phyloP scores from a whole-genome alignment of 116 monocot species.

The Zostera marina region DNA sequence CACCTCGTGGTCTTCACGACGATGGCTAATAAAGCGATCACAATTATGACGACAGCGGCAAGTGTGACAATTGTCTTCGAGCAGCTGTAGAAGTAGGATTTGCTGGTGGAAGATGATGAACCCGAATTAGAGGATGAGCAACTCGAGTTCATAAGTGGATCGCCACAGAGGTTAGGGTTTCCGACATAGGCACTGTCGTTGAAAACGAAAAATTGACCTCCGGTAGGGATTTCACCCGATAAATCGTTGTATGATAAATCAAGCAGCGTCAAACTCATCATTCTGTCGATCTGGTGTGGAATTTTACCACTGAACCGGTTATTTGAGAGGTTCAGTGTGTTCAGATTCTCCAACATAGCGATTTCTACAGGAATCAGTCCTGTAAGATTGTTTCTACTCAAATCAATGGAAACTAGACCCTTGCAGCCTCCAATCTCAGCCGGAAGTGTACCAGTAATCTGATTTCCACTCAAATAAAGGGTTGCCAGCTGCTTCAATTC shows the following conservation, averaged over 20 bases:
- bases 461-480: slow-evolving; percentile 64
- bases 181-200: slow-evolving; percentile 59
- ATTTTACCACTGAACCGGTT: slow-evolving; percentile 46
- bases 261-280: slow-evolving; percentile 64
- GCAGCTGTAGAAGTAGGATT: neutral
- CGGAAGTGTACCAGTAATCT: slow-evolving; percentile 41
- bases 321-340: slow-evolving; percentile 56
- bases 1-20: slow-evolving; percentile 6
- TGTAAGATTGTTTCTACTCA: slow-evolving; percentile 46
- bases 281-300: slow-evolving; percentile 38
- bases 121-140: slow-evolving; percentile 6
- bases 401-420: slow-evolving; percentile 43
- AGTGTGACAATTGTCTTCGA: slow-evolving; percentile 10
- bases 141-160: slow-evolving; percentile 6
- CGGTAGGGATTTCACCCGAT: slow-evolving; percentile 38
- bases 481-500: slow-evolving; percentile 37
- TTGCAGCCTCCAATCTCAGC: slow-evolving; percentile 23
- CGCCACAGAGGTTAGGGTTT: slow-evolving; percentile 63
- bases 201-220: slow-evolving; percentile 78
- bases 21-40: slow-evolving; percentile 1
- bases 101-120: neutral
- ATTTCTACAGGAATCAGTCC: slow-evolving; percentile 47
- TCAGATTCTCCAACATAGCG: slow-evolving; percentile 27
- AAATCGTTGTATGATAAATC: slow-evolving; percentile 85
- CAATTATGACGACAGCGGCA: neutral